phyloP scores from a whole-genome alignment of 2,329 filamentous ascomycete genomes.

The Diaporthe vexans region DNA sequence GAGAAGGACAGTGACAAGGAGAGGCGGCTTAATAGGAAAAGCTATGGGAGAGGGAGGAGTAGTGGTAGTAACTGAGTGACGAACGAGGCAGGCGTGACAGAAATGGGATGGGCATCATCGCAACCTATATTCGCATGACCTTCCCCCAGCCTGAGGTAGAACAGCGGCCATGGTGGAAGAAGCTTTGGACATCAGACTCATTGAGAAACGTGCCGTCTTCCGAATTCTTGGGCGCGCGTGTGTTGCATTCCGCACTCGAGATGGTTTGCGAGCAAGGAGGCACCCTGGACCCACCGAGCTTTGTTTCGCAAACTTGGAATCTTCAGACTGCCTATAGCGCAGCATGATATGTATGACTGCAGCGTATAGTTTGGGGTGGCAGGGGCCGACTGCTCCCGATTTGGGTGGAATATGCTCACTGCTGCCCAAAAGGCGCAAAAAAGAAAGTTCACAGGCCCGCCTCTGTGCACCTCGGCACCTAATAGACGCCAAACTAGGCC shows the following conservation, averaged over 20 bases:
- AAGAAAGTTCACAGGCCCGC: neutral
- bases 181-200: constrained; percentile 14
- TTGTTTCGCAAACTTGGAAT: constrained; percentile 11
- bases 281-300: constrained; percentile 7
- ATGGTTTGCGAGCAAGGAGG: constrained; percentile 20
- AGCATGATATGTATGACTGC: neutral
- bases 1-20: neutral
- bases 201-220: constrained; percentile 19
- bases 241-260: constrained; percentile 21
- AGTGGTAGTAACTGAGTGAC: neutral
- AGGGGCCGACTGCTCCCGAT: neutral
- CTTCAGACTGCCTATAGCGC: neutral
- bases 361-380: neutral
- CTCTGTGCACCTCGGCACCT: constrained; percentile 26
- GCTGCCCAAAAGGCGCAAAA: neutral
- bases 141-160: neutral
- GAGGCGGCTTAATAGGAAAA: neutral
- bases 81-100: neutral
- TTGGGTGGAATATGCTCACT: neutral
- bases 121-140: neutral
- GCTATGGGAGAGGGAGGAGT: too few relatives aligned
- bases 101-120: constrained; percentile 14
- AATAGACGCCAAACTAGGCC: constrained; percentile 12
- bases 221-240: constrained; percentile 1
- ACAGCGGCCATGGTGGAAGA: constrained; percentile 6